Conservation (phyloP, 2,329 filamentous ascomycete species). For the Curvularia sp. region DNA sequence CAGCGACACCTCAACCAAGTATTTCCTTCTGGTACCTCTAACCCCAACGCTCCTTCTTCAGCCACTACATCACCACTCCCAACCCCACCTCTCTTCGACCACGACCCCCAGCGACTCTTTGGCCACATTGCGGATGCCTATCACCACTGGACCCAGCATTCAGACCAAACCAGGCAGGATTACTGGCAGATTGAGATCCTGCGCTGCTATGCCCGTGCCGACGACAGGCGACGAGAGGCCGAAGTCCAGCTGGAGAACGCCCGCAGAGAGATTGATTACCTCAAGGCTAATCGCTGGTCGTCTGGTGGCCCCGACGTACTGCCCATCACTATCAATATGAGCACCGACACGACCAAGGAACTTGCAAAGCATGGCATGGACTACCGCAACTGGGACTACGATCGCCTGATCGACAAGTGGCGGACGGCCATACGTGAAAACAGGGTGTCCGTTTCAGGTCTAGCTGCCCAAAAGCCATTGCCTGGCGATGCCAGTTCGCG, state of each 20-base stretch:
- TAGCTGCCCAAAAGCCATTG: constrained; percentile 49
- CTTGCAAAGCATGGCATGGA: constrained; percentile 48
- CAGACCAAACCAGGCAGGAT: constrained; percentile 55
- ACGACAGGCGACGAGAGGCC: constrained; percentile 49
- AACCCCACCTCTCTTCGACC: constrained; percentile 55
- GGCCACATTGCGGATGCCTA: constrained; percentile 81
- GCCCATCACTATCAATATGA: constrained; percentile 49
- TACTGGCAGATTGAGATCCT: constrained; percentile 58
- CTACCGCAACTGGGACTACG: constrained; percentile 52
- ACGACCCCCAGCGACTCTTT: constrained; percentile 72
- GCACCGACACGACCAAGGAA: constrained; percentile 50
- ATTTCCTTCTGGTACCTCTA: constrained; percentile 35
- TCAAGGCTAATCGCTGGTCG: constrained; percentile 45
- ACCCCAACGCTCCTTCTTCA: constrained; percentile 35
- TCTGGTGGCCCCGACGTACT: constrained; percentile 37
- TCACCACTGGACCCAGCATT: constrained; percentile 74
- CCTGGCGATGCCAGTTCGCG: constrained; percentile 30
- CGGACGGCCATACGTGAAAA: constrained; percentile 46
- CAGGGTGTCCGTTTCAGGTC: constrained; percentile 34
- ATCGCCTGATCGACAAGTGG: constrained; percentile 53
- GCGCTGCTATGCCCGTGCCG: constrained; percentile 54
- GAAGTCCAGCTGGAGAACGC: constrained; percentile 51
- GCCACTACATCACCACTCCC: constrained; percentile 46
- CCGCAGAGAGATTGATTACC: constrained; percentile 53
- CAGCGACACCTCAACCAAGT: constrained; percentile 48